Base-by-base conservation (phyloP, 108 stramenopile genomes). In the Skeletonema costatum region DNA sequence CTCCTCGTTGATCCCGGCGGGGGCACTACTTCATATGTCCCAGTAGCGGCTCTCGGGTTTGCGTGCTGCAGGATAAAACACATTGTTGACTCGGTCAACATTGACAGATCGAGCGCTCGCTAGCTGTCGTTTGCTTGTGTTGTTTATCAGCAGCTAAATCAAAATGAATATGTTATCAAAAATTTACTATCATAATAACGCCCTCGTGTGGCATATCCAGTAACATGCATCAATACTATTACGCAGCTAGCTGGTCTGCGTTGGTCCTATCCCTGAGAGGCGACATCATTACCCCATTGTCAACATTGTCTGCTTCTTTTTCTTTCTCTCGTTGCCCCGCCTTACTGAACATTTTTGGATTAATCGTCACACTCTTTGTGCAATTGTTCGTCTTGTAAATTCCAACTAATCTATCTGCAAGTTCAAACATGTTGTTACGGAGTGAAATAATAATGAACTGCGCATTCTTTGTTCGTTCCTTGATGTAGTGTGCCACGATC, bases 361-460 rank as follows among this genome's bases (percentile, higher is more conserved):
- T 88, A 75, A 99, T 98, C 21, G 98, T 96, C 21, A 99, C 93
- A 78, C 92, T 96, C 87, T 99, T 99, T 13, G 98, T 98, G 71
- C 92, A 88, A 75, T 99, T 95, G 73, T 93, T 85, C 14, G 97
- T 97, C 90, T 99, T 99, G 91, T 99, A 99, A 68, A 99, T 98
- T 46, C 99, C 99, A 32, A 98, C 97, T 38, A 99, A 79, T 41
- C 99, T 88, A 72, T 99, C 98, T 1, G 99, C 99, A 63, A 99
- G 95, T 77, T 99, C 99, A 74, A 99, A 99, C 99, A 99, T 99
- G 83, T 99, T 99, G 91, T 99, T 99, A 5, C 99, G 93, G 36
- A 99, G 91, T 17, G 96, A 97, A 73, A 99, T 99, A 78, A 99
- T 97, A 75, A 99, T 95, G 74, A 99, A 99, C 70, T 99, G 99